Evolutionary conservation across 768 basidiomycete genomes (phyloP).

Genomic region (Obba rivulosa): DNA sequence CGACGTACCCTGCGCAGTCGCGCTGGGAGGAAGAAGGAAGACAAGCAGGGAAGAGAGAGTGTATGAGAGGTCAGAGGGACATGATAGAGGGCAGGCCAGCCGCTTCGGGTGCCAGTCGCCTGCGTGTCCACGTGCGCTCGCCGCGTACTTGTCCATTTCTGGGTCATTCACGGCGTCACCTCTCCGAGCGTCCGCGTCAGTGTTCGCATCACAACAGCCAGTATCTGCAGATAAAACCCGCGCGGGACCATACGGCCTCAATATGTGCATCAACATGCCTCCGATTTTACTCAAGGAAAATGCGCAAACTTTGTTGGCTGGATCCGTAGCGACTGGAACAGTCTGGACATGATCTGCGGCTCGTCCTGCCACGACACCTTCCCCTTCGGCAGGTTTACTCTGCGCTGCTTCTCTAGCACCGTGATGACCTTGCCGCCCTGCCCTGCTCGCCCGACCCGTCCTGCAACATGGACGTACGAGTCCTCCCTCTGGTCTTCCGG

Average conservation of each 20-base stretch:
- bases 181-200: too few species aligned
- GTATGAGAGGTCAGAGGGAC: too few species aligned
- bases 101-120: slow-evolving; percentile 1
- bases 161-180: too few species aligned
- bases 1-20: too few species aligned
- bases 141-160: too few species aligned
- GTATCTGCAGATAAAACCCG: background rate
- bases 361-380: slow-evolving; percentile 24
- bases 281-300: slow-evolving; percentile 34
- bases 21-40: too few species aligned
- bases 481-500: slow-evolving; percentile 49
- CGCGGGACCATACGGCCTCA: slow-evolving; percentile 1
- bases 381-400: slow-evolving; percentile 24
- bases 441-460: slow-evolving; percentile 73
- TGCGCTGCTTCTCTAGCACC: slow-evolving; percentile 40
- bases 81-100: slow-evolving; percentile 1
- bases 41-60: too few species aligned
- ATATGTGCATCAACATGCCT: background rate
- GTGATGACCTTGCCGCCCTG: slow-evolving; percentile 61
- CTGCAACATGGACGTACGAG: slow-evolving; percentile 64
- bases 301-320: slow-evolving; percentile 43
- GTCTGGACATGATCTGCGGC: slow-evolving; percentile 35
- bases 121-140: too few species aligned
- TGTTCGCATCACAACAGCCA: background rate
- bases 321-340: slow-evolving; percentile 41